Evolutionary conservation across 2,329 filamentous ascomycete genomes (phyloP).

Genomic region (Lecanicillium sp.): DNA sequence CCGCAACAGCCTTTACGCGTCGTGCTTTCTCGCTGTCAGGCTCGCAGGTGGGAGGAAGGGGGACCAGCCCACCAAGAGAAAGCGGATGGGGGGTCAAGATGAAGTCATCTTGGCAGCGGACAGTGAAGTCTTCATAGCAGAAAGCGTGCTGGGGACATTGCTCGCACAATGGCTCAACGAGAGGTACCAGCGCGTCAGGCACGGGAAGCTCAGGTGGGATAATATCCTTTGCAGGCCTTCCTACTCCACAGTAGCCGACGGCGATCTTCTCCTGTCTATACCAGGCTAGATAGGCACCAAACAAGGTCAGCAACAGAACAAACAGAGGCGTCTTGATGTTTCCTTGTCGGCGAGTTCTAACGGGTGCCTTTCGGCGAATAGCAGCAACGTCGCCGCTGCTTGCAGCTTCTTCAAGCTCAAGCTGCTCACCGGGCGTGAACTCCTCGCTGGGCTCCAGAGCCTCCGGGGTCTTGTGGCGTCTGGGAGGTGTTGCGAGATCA

Average conservation of each 20-base stretch:
- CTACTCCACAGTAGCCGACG: slow-evolving; percentile 89
- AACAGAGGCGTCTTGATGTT: slow-evolving; percentile 58
- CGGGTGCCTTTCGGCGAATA: slow-evolving; percentile 32
- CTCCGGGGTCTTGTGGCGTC: slow-evolving; percentile 25
- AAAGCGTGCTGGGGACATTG: slow-evolving; percentile 84
- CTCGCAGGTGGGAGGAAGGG: slow-evolving; percentile 85
- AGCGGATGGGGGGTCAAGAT: slow-evolving; percentile 78
- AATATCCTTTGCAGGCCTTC: slow-evolving; percentile 47
- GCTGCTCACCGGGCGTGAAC: slow-evolving; percentile 84
- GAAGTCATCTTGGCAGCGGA: slow-evolving; percentile 79
- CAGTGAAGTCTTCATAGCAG: slow-evolving; percentile 71
- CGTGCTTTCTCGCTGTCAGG: slow-evolving; percentile 89
- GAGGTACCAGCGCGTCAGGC: slow-evolving; percentile 61
- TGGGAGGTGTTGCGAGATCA: slow-evolving; percentile 40
- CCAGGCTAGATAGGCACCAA: slow-evolving; percentile 68
- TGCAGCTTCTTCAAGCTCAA: slow-evolving; percentile 66
- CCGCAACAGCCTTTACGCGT: slow-evolving; percentile 77
- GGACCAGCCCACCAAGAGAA: slow-evolving; percentile 70
- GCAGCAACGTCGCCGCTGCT: slow-evolving; percentile 40
- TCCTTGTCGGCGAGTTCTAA: slow-evolving; percentile 26
- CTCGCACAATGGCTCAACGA: slow-evolving; percentile 77
- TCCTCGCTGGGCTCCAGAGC: slow-evolving; percentile 67
- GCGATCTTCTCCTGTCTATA: slow-evolving; percentile 95
- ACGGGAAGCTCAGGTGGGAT: slow-evolving; percentile 44
- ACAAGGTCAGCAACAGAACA: slow-evolving; percentile 60